These are phyloP conservation scores for Heliosperma pusillum DNA, from an alignment of 148 eudicot species.

Conservation along the genomic window DNA sequence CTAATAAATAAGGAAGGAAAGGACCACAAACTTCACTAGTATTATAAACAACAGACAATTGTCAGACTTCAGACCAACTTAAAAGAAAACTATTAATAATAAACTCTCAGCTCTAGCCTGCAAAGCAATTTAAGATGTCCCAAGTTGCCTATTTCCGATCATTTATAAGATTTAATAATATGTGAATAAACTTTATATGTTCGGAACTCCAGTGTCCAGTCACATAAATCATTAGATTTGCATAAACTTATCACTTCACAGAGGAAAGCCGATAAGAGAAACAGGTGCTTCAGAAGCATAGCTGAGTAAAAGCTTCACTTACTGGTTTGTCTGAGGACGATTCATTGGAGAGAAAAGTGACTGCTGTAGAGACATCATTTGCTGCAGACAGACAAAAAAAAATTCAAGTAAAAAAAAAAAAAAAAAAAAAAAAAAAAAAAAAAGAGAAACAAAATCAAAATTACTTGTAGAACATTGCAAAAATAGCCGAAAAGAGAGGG, in stretches of 20 bases:
- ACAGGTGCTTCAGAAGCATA: conserved; percentile 16
- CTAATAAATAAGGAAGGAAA: not conserved
- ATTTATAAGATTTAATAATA: not conserved
- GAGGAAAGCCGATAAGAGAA: no score
- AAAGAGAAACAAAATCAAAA: no score
- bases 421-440: no score
- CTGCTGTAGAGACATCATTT: conserved; percentile 72
- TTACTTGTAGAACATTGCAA: not conserved
- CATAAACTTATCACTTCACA: not conserved
- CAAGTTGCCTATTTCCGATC: not conserved
- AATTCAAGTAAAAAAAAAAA: no score
- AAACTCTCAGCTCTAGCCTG: not conserved
- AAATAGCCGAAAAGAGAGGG: not conserved
- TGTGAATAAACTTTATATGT: not conserved
- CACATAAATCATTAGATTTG: not conserved
- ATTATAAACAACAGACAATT: not conserved
- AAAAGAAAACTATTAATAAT: not conserved
- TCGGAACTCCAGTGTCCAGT: no score
- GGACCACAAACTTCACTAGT: not conserved
- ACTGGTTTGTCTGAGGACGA: conserved; percentile 68
- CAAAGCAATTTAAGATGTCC: not conserved
- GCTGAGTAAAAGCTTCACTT: conserved; percentile 32
- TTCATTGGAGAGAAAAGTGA: conserved; percentile 55
- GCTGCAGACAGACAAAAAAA: conserved; percentile 42
- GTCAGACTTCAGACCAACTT: not conserved